phyloP scores from a whole-genome alignment of 106 monocot species.

The Dioscorea alata region DNA sequence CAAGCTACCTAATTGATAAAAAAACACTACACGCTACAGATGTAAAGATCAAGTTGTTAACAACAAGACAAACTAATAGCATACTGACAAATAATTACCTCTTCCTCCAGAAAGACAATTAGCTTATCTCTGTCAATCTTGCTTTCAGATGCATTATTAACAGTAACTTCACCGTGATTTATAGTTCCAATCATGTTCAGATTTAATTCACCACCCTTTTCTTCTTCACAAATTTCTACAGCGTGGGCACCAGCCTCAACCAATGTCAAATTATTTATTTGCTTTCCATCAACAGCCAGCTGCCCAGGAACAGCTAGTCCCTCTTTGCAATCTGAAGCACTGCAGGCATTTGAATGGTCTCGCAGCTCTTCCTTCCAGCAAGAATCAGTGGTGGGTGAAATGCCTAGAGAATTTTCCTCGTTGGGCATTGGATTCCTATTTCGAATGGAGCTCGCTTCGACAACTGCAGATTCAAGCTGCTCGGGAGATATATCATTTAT shows the following conservation, averaged over 20 bases:
- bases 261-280: neutral
- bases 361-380: too few relatives aligned
- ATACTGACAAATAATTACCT: conserved; percentile 39
- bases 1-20: neutral
- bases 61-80: neutral
- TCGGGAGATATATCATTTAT: conserved; percentile 9
- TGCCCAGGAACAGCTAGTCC: conserved; percentile 2
- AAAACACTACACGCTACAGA: too few relatives aligned
- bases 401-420: neutral
- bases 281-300: conserved; percentile 3
- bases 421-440: neutral
- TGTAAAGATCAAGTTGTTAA: neutral
- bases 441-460: conserved; percentile 1
- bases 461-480: conserved; percentile 2
- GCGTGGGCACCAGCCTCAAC: conserved; percentile 4
- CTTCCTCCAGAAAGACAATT: conserved; percentile 44
- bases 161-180: conserved; percentile 6
- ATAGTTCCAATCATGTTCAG: conserved; percentile 3
- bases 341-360: too few relatives aligned
- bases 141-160: conserved; percentile 8
- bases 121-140: conserved; percentile 35
- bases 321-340: neutral
- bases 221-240: conserved; percentile 15
- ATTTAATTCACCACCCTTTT: conserved; percentile 12
- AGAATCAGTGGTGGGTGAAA: too few relatives aligned